Evolutionary conservation across 2,329 filamentous ascomycete species (phyloP), one percentile per base, ranked within the genome.

Genomic region (Clonostachys sp.): DNA sequence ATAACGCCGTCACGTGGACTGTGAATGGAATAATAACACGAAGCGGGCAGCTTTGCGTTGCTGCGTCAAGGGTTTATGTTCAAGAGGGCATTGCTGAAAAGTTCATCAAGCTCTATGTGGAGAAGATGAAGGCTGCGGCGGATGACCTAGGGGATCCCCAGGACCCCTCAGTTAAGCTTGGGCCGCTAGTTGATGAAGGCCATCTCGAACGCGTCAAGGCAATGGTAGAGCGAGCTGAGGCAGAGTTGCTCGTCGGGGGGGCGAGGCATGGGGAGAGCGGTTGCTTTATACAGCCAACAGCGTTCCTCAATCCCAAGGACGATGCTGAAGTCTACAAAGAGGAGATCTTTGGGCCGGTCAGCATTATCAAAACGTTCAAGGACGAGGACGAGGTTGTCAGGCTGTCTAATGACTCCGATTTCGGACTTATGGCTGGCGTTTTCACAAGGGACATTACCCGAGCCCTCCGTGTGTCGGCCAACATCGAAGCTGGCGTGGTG

Each of bases 91-190:
- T 86, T 62, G 82, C 86, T 53, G 54, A 71, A 17, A 69, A 67
- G 8, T 89, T 89, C 55, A 92, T 92, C 78, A 69, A 71, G 49
- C 64, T 66, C 0, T 72, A 88, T 30, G 64, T 86, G n/a, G 70
- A 75, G 50, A 83, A 83, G 52, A 81, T 88, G 70, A 72, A 70
- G 64, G 61, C 72, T 42, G 61, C 60, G 48, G 73, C 77, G 51
- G 71, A 83, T 42, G 76, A 77, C 12, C 62, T 82, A 0, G 86
- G 86, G 9, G 77, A 85, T 53, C 69, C 86, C 47, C 55, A 57
- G 24, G 57, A 43, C 50, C 20, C 20, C 6, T 24, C 20, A 24
- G 20, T 24, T 7, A 24, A 24, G 20, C 20, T 24, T 24, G 20
- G 20, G 5, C 20, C 20, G 20, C 20, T 24, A 40, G 73, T 76